Evolutionary conservation across 2,329 filamentous ascomycete genomes (phyloP).

Genomic region (Mollisia scopiformis): DNA sequence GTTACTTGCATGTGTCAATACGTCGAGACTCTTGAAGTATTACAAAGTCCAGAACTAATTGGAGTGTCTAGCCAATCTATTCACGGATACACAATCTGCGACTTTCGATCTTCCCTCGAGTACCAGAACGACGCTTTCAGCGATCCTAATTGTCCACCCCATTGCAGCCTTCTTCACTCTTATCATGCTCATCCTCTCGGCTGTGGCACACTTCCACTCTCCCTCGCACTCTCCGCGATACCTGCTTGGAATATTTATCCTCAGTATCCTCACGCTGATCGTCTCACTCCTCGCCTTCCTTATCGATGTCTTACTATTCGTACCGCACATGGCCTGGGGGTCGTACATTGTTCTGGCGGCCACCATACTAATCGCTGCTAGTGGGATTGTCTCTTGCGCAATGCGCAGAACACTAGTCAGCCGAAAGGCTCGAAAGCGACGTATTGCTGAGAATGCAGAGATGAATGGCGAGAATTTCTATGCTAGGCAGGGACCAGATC

Average conservation of each 20-base stretch:
- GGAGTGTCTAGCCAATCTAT: slow-evolving; percentile 27
- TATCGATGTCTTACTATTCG: slow-evolving; percentile 91
- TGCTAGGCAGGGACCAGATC: slow-evolving; percentile 56
- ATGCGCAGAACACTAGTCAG: slow-evolving; percentile 93
- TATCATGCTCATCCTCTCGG: slow-evolving; percentile 79
- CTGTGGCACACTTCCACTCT: slow-evolving; percentile 81
- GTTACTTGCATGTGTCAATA: neutral
- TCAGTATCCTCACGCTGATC: slow-evolving; percentile 83
- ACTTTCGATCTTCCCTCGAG: slow-evolving; percentile 59
- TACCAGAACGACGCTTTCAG: slow-evolving; percentile 70
- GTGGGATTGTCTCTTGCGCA: slow-evolving; percentile 85
- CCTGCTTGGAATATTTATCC: slow-evolving; percentile 81
- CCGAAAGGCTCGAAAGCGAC: slow-evolving; percentile 88
- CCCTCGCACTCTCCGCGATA: slow-evolving; percentile 90
- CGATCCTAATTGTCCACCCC: slow-evolving; percentile 90
- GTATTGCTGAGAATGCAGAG: slow-evolving; percentile 91
- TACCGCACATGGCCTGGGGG: slow-evolving; percentile 92
- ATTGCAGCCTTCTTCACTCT: slow-evolving; percentile 86
- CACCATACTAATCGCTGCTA: slow-evolving; percentile 80
- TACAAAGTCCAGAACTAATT: slow-evolving; percentile 11
- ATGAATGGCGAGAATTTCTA: slow-evolving; percentile 97
- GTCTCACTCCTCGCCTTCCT: slow-evolving; percentile 86
- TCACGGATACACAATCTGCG: slow-evolving; percentile 27
- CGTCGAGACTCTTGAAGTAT: neutral
- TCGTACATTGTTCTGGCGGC: slow-evolving; percentile 91